Evolutionary conservation across 2,329 filamentous ascomycete genomes (phyloP).

Genomic region (Fusarium foetens): DNA sequence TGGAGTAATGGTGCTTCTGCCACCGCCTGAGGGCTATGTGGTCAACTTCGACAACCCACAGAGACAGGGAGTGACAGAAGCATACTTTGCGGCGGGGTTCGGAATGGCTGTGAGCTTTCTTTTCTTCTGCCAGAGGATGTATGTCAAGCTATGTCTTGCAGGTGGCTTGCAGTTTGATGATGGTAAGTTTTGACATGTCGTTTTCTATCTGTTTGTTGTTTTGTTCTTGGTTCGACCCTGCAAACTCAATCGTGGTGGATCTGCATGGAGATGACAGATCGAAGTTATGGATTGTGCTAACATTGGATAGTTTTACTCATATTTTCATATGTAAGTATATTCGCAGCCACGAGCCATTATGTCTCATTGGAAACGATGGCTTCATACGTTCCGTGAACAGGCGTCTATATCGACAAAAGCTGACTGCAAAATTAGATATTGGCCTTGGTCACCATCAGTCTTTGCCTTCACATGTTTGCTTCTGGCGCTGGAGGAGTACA

Average conservation of each 20-base stretch:
- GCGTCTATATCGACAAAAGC: not conserved
- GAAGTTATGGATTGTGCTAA: conserved; percentile 10
- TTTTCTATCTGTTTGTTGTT: not conserved
- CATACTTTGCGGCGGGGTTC: conserved; percentile 38
- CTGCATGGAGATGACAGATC: not conserved
- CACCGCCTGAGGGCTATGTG: conserved; percentile 47
- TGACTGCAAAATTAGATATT: conserved; percentile 22
- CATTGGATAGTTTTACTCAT: conserved; percentile 26
- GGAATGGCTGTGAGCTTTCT: conserved; percentile 34
- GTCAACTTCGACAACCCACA: conserved; percentile 50
- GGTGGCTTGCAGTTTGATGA: conserved; percentile 43
- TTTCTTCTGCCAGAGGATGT: conserved; percentile 43
- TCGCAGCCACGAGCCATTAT: too few relatives aligned
- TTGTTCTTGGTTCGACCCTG: not conserved
- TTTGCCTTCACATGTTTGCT: conserved; percentile 45
- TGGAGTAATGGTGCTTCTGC: conserved; percentile 27
- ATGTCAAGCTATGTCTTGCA: conserved; percentile 39
- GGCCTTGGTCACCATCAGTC: conserved; percentile 30
- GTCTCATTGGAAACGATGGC: not conserved
- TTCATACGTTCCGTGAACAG: not conserved
- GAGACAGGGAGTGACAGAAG: conserved; percentile 34
- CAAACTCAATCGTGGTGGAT: not conserved
- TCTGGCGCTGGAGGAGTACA: conserved; percentile 44
- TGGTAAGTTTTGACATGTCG: conserved; percentile 25
- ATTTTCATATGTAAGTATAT: conserved; percentile 28